These are phyloP conservation scores for Cytospora chrysosperma DNA, from an alignment of 2,329 filamentous ascomycete genomes.

Conservation along the genomic window DNA sequence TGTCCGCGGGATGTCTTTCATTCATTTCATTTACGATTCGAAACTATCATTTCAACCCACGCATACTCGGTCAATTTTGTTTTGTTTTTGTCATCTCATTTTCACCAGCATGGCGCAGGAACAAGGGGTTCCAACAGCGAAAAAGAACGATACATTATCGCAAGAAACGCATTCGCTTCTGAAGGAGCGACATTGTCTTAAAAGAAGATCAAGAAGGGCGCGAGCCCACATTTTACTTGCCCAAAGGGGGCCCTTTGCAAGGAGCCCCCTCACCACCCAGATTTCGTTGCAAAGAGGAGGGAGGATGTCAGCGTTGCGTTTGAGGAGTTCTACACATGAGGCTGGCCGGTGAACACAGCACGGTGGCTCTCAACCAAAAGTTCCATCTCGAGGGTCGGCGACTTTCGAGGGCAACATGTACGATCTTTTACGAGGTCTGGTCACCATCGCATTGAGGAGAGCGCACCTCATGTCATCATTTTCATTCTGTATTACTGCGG, in stretches of 20 bases:
- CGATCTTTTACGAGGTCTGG: not conserved
- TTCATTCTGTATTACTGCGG: conserved; percentile 15
- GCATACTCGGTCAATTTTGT: not conserved
- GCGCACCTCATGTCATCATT: not conserved
- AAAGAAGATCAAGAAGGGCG: conserved; percentile 20
- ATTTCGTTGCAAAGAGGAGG: not conserved
- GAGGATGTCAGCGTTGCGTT: not conserved
- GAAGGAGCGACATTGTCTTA: not conserved
- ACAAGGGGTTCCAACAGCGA: too few species aligned
- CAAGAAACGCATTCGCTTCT: not conserved
- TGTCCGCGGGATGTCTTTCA: too few species aligned
- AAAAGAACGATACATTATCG: not conserved
- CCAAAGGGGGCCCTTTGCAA: not conserved
- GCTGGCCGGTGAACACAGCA: conserved; percentile 12
- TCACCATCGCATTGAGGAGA: not conserved
- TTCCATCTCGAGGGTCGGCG: not conserved
- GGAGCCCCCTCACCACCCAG: not conserved
- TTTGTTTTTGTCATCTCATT: not conserved
- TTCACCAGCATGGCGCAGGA: conserved; percentile 6
- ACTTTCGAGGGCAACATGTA: not conserved
- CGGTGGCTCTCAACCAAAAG: not conserved
- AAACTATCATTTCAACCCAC: not conserved
- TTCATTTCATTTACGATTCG: not conserved
- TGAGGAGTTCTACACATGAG: not conserved
- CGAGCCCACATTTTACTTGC: conserved; percentile 8